phyloP scores from a whole-genome alignment of 345 rosid species.

The Moricandia moricandioides region DNA sequence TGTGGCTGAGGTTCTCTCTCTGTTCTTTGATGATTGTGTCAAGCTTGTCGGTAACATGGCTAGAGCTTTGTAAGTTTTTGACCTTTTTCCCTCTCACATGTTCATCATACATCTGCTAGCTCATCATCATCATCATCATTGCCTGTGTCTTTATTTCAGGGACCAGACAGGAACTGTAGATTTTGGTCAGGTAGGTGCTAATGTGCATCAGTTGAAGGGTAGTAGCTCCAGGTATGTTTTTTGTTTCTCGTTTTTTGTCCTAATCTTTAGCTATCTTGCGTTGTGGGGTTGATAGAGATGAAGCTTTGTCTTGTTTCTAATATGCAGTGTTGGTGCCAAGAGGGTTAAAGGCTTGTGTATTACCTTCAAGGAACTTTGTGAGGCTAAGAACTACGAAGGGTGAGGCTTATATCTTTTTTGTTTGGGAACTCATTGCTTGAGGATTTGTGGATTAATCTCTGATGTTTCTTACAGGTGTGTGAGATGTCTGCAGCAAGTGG shows the following conservation, averaged over 20 bases:
- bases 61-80: constrained; percentile 59
- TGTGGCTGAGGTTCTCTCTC: constrained; percentile 62
- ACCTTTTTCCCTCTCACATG: neutral
- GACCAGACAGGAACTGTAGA: neutral
- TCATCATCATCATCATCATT: neutral
- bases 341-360: neutral
- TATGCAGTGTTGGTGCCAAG: neutral
- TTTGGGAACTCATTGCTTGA: neutral
- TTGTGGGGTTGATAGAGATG: neutral
- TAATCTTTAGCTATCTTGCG: neutral
- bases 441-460: constrained; percentile 6
- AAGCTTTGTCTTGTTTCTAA: neutral
- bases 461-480: constrained; percentile 55
- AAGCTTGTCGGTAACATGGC: constrained; percentile 68
- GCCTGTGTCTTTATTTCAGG: neutral
- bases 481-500: constrained; percentile 73
- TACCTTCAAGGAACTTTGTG: neutral
- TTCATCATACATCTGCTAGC: neutral
- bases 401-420: constrained; percentile 10
- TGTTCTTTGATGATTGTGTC: constrained; percentile 80
- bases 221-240: neutral
- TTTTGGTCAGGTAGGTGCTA: neutral
- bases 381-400: neutral
- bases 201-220: neutral
- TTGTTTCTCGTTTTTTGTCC: neutral